Percentiles rank a stretch among this genome's conserved stretches.
Evolutionary conservation across 257 asterid species (phyloP).

Genomic region (Solanum paucissectum): DNA sequence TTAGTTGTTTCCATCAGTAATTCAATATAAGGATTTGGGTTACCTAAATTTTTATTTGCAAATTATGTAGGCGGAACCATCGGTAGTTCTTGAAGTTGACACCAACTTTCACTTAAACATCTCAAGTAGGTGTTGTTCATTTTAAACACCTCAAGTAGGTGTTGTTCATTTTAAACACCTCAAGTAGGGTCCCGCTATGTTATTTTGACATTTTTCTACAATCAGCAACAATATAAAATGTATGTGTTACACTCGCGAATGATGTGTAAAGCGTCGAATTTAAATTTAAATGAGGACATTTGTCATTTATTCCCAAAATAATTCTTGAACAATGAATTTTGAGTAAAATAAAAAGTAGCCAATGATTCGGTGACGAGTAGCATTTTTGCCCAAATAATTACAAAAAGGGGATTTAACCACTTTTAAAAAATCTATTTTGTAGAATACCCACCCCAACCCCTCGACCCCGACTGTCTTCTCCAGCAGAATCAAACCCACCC

Average conservation of each 20-base stretch:
- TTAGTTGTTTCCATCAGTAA: background rate
- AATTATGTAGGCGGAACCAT: background rate
- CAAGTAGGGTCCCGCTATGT: background rate
- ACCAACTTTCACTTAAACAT: background rate
- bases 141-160: background rate
- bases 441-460: background rate
- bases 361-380: background rate
- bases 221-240: background rate
- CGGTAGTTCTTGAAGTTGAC: background rate
- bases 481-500: background rate
- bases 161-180: background rate
- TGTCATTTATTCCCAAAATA: background rate
- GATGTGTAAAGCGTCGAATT: background rate
- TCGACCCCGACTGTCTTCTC: background rate
- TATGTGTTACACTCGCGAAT: background rate
- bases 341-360: background rate
- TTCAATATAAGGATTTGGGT: background rate
- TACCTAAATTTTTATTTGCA: background rate
- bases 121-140: background rate
- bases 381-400: background rate
- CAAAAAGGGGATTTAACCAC: background rate
- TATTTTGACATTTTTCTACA: background rate
- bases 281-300: background rate
- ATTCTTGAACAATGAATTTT: background rate
- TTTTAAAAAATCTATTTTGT: background rate